phyloP scores from a whole-genome alignment of 2,329 filamentous ascomycete genomes.

The Trichoderma polysporum region DNA sequence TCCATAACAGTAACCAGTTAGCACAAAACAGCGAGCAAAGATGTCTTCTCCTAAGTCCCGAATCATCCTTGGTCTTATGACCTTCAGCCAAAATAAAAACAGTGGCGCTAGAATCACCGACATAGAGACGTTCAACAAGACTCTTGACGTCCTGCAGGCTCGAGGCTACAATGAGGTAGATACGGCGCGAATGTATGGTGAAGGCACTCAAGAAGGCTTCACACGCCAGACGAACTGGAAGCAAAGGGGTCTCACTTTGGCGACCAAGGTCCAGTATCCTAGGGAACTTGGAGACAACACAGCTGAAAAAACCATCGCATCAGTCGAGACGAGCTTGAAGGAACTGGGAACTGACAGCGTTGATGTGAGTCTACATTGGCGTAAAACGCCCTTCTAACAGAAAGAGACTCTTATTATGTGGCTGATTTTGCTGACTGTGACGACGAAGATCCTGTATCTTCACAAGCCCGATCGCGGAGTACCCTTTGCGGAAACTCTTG shows the following conservation, averaged over 20 bases:
- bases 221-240: slow-evolving; percentile 75
- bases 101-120: slow-evolving; percentile 70
- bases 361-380: slow-evolving; percentile 51
- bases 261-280: slow-evolving; percentile 75
- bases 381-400: not conserved
- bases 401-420: not conserved
- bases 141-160: slow-evolving; percentile 73
- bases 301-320: slow-evolving; percentile 61
- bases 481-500: slow-evolving; percentile 77
- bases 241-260: slow-evolving; percentile 71
- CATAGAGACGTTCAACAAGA: slow-evolving; percentile 64
- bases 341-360: slow-evolving; percentile 72
- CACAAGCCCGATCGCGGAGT: slow-evolving; percentile 56
- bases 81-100: slow-evolving; percentile 65
- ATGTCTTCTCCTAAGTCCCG: slow-evolving; percentile 59
- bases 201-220: slow-evolving; percentile 73
- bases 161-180: slow-evolving; percentile 83
- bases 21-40: slow-evolving; percentile 18
- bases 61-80: slow-evolving; percentile 84
- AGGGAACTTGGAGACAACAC: slow-evolving; percentile 57
- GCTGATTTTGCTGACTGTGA: not conserved
- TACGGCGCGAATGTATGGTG: slow-evolving; percentile 74
- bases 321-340: slow-evolving; percentile 65
- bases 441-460: slow-evolving; percentile 38
- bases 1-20: not conserved